A percentile compares a stretch with the other conserved stretches of the same genome.
Conservation (phyloP, 441 rosid genomes). For the Macaranga tanarius region DNA sequence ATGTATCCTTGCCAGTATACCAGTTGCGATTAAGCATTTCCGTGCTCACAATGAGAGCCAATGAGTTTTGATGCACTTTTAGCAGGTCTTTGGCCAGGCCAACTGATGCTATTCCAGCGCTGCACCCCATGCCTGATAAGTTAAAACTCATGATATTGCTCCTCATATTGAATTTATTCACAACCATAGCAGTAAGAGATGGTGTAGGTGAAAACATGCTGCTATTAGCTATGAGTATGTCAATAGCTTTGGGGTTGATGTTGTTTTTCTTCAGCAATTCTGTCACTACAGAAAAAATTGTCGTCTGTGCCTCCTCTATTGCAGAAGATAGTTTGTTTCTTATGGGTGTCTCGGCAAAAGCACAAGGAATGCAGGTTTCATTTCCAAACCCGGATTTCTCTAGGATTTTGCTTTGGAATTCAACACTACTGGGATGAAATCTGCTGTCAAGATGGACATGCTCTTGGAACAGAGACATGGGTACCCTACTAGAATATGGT, state of each 20-base stretch:
- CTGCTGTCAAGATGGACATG: constrained; percentile 28
- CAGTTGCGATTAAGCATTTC: constrained; percentile 54
- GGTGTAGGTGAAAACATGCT: constrained; percentile 51
- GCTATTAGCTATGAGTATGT: constrained; percentile 30
- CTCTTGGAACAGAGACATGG: constrained; percentile 38
- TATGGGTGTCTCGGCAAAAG: constrained; percentile 34
- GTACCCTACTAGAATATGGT: constrained; percentile 36
- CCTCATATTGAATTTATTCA: constrained; percentile 52
- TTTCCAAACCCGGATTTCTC: constrained; percentile 45
- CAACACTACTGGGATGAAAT: constrained; percentile 37
- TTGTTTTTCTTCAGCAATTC: constrained; percentile 25
- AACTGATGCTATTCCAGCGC: constrained; percentile 48
- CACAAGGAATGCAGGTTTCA: constrained; percentile 38
- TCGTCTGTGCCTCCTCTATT: constrained; percentile 30
- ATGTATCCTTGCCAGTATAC: constrained; percentile 59
- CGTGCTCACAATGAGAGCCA: constrained; percentile 51
- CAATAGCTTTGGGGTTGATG: constrained; percentile 30
- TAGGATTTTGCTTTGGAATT: constrained; percentile 38
- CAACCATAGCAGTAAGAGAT: constrained; percentile 46
- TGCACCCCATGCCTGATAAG: constrained; percentile 65
- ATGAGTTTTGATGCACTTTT: constrained; percentile 30
- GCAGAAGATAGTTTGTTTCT: constrained; percentile 27
- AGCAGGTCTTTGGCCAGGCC: constrained; percentile 42
- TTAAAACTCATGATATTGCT: constrained; percentile 45
- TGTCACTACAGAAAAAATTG: constrained; percentile 17